Percentiles rank a stretch among this genome's conserved stretches.
Conservation (phyloP, 495 filamentous ascomycete species). For the Penicillium roqueforti region DNA sequence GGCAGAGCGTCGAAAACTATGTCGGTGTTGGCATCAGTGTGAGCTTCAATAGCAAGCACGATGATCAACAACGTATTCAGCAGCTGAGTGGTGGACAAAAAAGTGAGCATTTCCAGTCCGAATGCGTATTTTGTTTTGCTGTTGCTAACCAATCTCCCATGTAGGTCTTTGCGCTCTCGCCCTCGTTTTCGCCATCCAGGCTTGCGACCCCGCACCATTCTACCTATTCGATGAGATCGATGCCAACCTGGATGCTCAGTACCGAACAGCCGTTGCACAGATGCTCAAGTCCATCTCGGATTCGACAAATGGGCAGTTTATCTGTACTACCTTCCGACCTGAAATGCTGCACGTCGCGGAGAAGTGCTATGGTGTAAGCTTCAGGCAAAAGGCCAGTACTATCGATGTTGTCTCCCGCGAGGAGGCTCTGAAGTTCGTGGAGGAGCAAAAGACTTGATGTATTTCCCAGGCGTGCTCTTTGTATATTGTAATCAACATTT, state of each 20-base stretch:
- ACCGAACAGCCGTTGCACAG: slow-evolving; percentile 86
- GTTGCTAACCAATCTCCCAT: slow-evolving; percentile 15
- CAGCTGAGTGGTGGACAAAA: slow-evolving; percentile 97
- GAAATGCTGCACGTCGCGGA: slow-evolving; percentile 95
- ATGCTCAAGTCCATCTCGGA: slow-evolving; percentile 77
- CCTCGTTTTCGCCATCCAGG: slow-evolving; percentile 97
- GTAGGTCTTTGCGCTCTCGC: slow-evolving; percentile 91
- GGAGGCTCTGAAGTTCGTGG: slow-evolving; percentile 89
- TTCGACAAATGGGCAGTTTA: slow-evolving; percentile 60
- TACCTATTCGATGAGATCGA: slow-evolving; percentile 99
- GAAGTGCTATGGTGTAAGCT: slow-evolving; percentile 96
- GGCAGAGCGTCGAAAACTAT: slow-evolving; percentile 87
- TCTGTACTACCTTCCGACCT: slow-evolving; percentile 94
- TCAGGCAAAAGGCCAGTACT: slow-evolving; percentile 85
- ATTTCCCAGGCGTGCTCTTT: not conserved
- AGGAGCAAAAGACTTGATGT: slow-evolving; percentile 59
- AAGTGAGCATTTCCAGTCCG: slow-evolving; percentile 52
- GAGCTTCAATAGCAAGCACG: slow-evolving; percentile 96
- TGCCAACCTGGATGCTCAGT: slow-evolving; percentile 96
- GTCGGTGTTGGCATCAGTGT: slow-evolving; percentile 97
- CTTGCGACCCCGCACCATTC: slow-evolving; percentile 94
- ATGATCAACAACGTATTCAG: slow-evolving; percentile 96
- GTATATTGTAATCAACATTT: slow-evolving; percentile 17
- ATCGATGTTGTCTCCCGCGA: slow-evolving; percentile 85
- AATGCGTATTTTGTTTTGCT: not conserved